phyloP scores from a whole-genome alignment of 2,329 filamentous ascomycete species.

The Emericellopsis atlantica region DNA sequence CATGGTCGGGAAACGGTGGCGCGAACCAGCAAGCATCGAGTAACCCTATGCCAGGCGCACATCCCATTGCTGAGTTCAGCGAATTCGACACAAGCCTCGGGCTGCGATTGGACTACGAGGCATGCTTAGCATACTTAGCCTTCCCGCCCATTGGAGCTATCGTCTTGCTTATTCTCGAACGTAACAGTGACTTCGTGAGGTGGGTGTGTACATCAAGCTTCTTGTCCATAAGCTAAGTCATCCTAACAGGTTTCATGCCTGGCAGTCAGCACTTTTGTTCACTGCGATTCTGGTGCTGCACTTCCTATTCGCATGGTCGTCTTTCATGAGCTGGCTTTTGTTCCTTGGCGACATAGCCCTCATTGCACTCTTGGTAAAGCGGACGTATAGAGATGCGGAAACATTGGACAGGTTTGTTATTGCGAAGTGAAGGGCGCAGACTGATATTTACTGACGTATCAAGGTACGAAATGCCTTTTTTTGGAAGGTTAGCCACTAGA shows the following conservation, averaged over 20 bases:
- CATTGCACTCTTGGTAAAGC: conserved; percentile 64
- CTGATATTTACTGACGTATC: not conserved
- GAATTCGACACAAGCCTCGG: conserved; percentile 89
- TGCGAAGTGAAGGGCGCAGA: not conserved
- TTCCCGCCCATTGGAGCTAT: conserved; percentile 80
- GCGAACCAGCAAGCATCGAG: conserved; percentile 8
- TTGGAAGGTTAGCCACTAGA: conserved; percentile 73
- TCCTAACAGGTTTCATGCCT: conserved; percentile 73
- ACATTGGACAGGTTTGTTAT: conserved; percentile 43
- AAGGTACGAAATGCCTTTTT: conserved; percentile 76
- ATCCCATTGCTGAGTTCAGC: conserved; percentile 42
- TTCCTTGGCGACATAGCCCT: conserved; percentile 63
- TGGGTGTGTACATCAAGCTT: conserved; percentile 23
- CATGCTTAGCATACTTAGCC: conserved; percentile 75
- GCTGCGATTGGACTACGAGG: conserved; percentile 78
- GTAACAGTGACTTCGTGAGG: conserved; percentile 96
- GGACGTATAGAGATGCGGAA: conserved; percentile 74
- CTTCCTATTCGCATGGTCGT: conserved; percentile 75
- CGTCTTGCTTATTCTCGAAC: conserved; percentile 71
- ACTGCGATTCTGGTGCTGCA: conserved; percentile 65
- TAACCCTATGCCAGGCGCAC: conserved; percentile 19
- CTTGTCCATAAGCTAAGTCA: not conserved
- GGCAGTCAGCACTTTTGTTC: conserved; percentile 83
- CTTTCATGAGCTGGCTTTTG: conserved; percentile 71
- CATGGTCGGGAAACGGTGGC: conserved; percentile 9